Evolutionary conservation across 129 eudicot species (phyloP), one percentile per base, ranked within the genome.

Genomic region (Artemisia annua): DNA sequence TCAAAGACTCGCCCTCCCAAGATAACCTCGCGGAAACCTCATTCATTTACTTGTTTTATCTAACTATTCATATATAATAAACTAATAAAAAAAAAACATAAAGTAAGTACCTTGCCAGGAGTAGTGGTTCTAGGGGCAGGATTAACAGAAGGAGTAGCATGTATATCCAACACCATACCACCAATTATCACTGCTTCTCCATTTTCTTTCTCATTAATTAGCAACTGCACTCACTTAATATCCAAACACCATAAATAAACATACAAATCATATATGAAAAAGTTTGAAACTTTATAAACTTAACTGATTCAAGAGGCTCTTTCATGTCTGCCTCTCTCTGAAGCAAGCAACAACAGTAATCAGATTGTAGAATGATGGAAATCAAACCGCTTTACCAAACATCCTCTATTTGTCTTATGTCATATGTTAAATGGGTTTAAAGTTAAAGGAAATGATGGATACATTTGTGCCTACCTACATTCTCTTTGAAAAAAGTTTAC

Each of bases 121-220:
- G 93, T 74, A 48, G 99, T 90, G 39, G 89, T 86, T 73, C 92
- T 83, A 61, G 96, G 90, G 72, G 81, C 86, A 64, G 88, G 81
- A 63, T 73, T 52, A 3, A 81, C 28, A 5, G 88, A 84, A 78
- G 97, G 88, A 73, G 87, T 88, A 16, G 96, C 96, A 20, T 90
- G 83, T 32, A 94, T 86, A 65, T 94, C 99, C 76, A 90, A 84
- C 67, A 94, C 97, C 99, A 94, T 94, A 10, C 97, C 99, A 11
- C 99, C 99, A 10, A 94, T 94, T n/a, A 94, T 84, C 52, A 94
- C 96, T 3, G 88, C 81, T 67, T 66, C 83, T 44, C 52, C 88
- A 32, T 60, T 84, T 67, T 19, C 79, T 65, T 74, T 79, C 77
- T 71, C 28, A 15, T 56, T 62, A 55, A 65, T 74, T 79, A 70